Percentiles rank a stretch among this genome's conserved stretches.
Evolutionary conservation across 192 early-diverging fungal genomes (phyloP).

Genomic region (Coemansia sp.): DNA sequence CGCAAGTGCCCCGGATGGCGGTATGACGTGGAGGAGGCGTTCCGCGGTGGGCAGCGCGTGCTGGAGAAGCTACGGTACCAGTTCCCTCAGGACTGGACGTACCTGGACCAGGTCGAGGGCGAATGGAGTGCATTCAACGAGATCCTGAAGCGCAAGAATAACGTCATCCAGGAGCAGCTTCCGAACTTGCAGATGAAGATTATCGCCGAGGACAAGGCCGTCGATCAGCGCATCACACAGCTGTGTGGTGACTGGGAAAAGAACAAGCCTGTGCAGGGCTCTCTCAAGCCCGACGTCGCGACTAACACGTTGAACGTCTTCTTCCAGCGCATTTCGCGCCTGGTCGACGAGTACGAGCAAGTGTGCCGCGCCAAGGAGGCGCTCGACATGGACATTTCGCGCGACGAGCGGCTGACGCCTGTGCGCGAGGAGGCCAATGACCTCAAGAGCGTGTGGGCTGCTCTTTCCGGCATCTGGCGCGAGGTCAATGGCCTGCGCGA

Average conservation of each 20-base stretch:
- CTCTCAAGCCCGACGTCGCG: constrained; percentile 85
- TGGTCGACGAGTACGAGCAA: constrained; percentile 85
- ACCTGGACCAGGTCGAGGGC: constrained; percentile 93
- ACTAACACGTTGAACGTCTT: constrained; percentile 80
- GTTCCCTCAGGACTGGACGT: constrained; percentile 95
- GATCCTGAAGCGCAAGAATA: constrained; percentile 88
- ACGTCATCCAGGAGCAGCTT: constrained; percentile 92
- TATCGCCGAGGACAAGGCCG: constrained; percentile 85
- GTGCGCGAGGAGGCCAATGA: constrained; percentile 92
- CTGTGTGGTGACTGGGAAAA: constrained; percentile 92
- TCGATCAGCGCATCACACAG: constrained; percentile 82
- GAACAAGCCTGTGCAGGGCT: constrained; percentile 92
- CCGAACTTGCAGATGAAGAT: constrained; percentile 94
- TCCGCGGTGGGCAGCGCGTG: constrained; percentile 88
- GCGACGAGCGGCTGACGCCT: constrained; percentile 74
- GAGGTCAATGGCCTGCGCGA: constrained; percentile 85
- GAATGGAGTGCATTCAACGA: constrained; percentile 98
- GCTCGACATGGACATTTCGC: constrained; percentile 76
- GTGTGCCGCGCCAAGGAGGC: constrained; percentile 93
- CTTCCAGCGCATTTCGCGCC: constrained; percentile 76
- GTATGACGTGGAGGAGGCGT: constrained; percentile 78
- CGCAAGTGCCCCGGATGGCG: constrained; percentile 78
- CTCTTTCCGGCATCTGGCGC: constrained; percentile 81
- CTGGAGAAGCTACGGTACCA: constrained; percentile 92
- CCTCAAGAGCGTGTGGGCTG: constrained; percentile 90